A percentile compares a stretch with the other conserved stretches of the same genome.
Conservation (phyloP, 345 rosid species). For the Syzygium aromaticum region DNA sequence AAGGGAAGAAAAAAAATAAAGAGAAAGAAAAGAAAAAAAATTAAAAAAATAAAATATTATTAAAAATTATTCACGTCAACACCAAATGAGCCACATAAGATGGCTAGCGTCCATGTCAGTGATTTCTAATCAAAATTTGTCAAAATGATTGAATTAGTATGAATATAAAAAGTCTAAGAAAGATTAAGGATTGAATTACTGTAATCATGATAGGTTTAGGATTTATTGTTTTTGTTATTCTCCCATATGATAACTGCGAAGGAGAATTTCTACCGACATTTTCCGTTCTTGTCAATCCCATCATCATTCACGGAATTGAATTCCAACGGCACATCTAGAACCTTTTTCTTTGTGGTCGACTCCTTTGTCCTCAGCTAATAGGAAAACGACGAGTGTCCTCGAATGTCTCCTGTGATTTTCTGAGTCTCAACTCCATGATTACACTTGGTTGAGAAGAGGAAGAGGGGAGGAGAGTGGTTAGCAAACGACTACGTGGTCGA, state of each 20-base stretch:
- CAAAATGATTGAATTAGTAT: too few relatives aligned
- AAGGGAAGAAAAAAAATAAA: too few relatives aligned
- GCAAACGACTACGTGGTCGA: not conserved
- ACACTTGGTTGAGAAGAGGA: not conserved
- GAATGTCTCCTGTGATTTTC: not conserved
- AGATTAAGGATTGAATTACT: too few relatives aligned
- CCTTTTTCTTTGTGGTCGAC: not conserved
- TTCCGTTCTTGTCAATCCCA: not conserved
- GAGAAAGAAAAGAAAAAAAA: too few relatives aligned
- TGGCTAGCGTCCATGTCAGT: too few relatives aligned
- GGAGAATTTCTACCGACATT: not conserved
- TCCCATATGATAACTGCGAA: not conserved
- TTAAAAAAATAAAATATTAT: too few relatives aligned
- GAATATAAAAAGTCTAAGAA: too few relatives aligned
- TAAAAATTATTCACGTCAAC: too few relatives aligned
- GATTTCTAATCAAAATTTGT: too few relatives aligned
- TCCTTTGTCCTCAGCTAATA: not conserved
- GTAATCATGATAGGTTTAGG: too few relatives aligned
- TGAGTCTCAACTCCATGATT: not conserved
- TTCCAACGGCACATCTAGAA: not conserved
- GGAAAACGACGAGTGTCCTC: not conserved
- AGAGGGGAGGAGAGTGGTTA: not conserved
- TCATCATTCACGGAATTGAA: not conserved
- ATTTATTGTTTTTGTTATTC: too few relatives aligned
- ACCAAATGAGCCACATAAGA: too few relatives aligned